A percentile compares a stretch with the other conserved stretches of the same genome.
These are phyloP conservation scores for Monosporascus sp. DNA, from an alignment of 2,329 filamentous ascomycete species.

Conservation along the genomic window DNA sequence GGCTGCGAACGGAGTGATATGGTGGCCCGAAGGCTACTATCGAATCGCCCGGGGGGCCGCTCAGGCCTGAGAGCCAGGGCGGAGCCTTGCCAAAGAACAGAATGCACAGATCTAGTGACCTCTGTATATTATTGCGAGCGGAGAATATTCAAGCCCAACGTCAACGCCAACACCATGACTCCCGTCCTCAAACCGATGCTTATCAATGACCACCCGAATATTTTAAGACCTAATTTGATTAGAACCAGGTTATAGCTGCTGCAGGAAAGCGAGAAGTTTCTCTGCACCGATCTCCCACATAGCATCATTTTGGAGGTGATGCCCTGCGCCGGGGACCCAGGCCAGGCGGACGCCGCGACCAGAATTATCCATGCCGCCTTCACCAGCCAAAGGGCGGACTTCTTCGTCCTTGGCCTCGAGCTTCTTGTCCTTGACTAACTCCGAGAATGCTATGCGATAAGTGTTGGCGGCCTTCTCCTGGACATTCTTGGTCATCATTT, in stretches of 20 bases:
- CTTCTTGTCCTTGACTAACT: slow-evolving; percentile 25
- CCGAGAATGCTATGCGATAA: slow-evolving; percentile 29
- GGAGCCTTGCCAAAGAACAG: neutral
- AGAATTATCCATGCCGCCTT: slow-evolving; percentile 19
- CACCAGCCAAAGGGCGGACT: slow-evolving; percentile 11
- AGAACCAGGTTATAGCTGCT: slow-evolving; percentile 17
- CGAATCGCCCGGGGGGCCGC: neutral
- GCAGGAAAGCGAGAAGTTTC: slow-evolving; percentile 38
- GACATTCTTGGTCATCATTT: slow-evolving; percentile 33
- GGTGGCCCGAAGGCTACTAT: neutral
- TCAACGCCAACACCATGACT: no score
- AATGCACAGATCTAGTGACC: neutral
- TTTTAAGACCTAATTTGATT: no score
- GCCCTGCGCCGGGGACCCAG: slow-evolving; percentile 39
- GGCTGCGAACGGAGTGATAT: neutral
- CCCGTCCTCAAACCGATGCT: no score
- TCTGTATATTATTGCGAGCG: no score
- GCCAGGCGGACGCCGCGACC: slow-evolving; percentile 35
- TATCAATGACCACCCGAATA: no score
- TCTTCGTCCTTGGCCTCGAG: slow-evolving; percentile 18
- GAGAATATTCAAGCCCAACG: no score
- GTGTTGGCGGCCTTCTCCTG: slow-evolving; percentile 33
- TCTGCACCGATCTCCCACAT: slow-evolving; percentile 42
- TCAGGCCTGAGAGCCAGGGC: no score
- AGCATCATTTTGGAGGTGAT: slow-evolving; percentile 50